Conservation (phyloP, 768 basidiomycete genomes). For the Clitopilus passeckerianus region DNA sequence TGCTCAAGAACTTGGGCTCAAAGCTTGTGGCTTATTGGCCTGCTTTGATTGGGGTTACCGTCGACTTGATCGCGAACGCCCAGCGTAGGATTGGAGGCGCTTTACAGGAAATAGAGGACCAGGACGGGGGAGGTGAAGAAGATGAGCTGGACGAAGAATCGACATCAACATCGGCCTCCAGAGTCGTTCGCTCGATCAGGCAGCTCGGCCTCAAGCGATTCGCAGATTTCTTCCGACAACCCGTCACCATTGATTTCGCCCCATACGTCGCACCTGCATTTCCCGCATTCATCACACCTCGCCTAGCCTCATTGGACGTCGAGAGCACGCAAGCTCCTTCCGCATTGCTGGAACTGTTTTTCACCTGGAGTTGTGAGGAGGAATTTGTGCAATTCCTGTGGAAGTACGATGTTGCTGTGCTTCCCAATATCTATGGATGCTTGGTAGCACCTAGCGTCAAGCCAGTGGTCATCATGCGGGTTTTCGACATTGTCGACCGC, state of each 20-base stretch:
- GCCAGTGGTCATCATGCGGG: constrained; percentile 68
- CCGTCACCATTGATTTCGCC: constrained; percentile 68
- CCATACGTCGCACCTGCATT: constrained; percentile 69
- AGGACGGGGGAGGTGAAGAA: constrained; percentile 25
- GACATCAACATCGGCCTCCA: constrained; percentile 20
- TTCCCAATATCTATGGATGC: constrained; percentile 81
- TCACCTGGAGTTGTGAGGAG: constrained; percentile 61
- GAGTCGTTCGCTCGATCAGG: constrained; percentile 59
- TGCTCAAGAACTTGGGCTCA: constrained; percentile 77
- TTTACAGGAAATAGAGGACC: constrained; percentile 31
- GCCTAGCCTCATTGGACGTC: constrained; percentile 63
- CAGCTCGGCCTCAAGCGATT: constrained; percentile 84
- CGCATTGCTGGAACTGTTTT: constrained; percentile 80
- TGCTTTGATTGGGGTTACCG: constrained; percentile 59
- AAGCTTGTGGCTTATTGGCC: constrained; percentile 71
- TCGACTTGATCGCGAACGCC: constrained; percentile 61
- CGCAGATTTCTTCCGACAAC: constrained; percentile 80
- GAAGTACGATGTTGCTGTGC: constrained; percentile 56
- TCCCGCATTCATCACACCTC: constrained; percentile 72
- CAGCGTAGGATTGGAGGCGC: constrained; percentile 50
- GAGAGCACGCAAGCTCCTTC: constrained; percentile 95
- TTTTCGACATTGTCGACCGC: constrained; percentile 83
- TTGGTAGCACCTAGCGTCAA: constrained; percentile 83
- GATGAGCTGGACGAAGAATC: not conserved
- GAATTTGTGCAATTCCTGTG: constrained; percentile 63